Evolutionary conservation across 495 filamentous ascomycete genomes (phyloP).

Genomic region (Aspergillus avenaceus): DNA sequence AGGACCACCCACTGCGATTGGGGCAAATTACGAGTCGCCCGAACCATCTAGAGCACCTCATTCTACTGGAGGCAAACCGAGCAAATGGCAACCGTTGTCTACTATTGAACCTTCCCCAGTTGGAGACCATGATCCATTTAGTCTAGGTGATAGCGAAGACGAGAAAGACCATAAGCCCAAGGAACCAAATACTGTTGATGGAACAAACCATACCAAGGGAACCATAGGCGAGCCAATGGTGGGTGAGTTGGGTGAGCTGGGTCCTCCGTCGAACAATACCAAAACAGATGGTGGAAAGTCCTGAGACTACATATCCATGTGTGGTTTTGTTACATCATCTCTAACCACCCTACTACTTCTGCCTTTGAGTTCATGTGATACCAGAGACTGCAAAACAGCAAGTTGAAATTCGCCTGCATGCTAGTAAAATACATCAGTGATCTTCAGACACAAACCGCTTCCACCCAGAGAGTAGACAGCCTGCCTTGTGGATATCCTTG

Average conservation of each 20-base stretch:
- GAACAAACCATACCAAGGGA: slow-evolving; percentile 66
- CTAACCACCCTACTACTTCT: background rate
- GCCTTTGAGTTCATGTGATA: slow-evolving; percentile 17
- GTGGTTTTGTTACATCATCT: background rate
- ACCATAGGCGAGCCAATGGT: slow-evolving; percentile 58
- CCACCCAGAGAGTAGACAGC: no score
- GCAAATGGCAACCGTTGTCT: slow-evolving; percentile 96
- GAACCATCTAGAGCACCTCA: slow-evolving; percentile 43
- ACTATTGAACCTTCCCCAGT: slow-evolving; percentile 83
- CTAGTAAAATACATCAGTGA: background rate
- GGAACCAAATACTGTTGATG: slow-evolving; percentile 57
- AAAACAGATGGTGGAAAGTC: slow-evolving; percentile 31
- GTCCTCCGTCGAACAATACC: slow-evolving; percentile 21
- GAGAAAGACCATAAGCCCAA: slow-evolving; percentile 77
- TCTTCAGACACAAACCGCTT: no score
- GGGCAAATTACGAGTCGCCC: slow-evolving; percentile 62
- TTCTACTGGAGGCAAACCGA: slow-evolving; percentile 55
- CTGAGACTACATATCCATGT: background rate
- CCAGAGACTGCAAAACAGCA: slow-evolving; percentile 13
- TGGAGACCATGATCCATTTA: slow-evolving; percentile 91
- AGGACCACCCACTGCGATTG: slow-evolving; percentile 67
- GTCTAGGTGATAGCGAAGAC: slow-evolving; percentile 91
- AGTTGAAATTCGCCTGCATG: background rate
- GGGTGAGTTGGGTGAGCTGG: slow-evolving; percentile 27
- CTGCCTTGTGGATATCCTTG: slow-evolving; percentile 8